phyloP scores from a whole-genome alignment of 2,329 filamentous ascomycete genomes.

The Aspergillus caelatus region DNA sequence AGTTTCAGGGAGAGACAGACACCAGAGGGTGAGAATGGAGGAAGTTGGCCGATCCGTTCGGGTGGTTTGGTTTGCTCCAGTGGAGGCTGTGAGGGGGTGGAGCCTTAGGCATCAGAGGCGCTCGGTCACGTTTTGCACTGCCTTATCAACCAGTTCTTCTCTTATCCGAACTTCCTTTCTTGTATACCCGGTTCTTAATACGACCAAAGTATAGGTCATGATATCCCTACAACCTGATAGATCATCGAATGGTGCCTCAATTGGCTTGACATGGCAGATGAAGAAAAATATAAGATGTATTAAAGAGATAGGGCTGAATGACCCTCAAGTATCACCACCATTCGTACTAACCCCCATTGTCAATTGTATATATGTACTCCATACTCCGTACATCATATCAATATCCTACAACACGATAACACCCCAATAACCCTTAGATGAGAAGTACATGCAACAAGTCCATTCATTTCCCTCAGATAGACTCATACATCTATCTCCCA shows the following conservation, averaged over 20 bases:
- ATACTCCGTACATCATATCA: too few species aligned
- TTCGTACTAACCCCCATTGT: too few species aligned
- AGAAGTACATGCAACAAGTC: background rate
- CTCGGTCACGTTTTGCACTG: slow-evolving; percentile 18
- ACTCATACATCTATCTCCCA: background rate
- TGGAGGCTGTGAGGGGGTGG: slow-evolving; percentile 6
- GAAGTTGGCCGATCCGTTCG: background rate
- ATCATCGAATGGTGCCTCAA: background rate
- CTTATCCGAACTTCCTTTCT: background rate
- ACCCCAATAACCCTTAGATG: background rate
- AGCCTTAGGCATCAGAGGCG: slow-evolving; percentile 1
- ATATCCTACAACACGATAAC: background rate
- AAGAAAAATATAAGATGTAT: background rate
- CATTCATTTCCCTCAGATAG: background rate
- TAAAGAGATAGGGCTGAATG: too few species aligned
- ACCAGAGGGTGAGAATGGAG: background rate
- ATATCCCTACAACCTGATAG: background rate
- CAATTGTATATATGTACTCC: too few species aligned
- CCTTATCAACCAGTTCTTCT: background rate
- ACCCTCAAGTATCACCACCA: too few species aligned
- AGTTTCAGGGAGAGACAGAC: background rate
- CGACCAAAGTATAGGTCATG: background rate
- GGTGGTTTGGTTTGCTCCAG: background rate
- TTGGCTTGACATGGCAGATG: background rate
- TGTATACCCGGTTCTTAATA: background rate